Conservation (phyloP, 2,329 filamentous ascomycete genomes). For the Aquanectria penicillioides region DNA sequence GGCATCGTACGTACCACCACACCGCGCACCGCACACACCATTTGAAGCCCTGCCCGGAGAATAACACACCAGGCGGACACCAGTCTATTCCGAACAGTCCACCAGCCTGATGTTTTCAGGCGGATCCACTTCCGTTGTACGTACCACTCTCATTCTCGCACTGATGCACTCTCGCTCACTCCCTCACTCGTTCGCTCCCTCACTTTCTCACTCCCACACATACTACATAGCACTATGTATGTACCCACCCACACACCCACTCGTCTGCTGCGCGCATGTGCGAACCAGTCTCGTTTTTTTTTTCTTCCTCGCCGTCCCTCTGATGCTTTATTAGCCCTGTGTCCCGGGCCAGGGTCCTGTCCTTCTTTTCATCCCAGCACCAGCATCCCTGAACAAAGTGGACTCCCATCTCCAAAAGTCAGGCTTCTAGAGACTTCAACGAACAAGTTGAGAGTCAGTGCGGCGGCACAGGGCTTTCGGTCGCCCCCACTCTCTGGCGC, state of each 20-base stretch:
- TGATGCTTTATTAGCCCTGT: neutral
- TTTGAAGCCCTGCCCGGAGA: neutral
- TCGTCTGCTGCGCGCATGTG: neutral
- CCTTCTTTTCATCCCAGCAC: neutral
- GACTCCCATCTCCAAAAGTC: neutral
- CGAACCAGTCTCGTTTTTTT: neutral
- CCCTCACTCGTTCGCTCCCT: too few species aligned
- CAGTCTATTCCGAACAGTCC: too few species aligned
- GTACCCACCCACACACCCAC: too few species aligned
- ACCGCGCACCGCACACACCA: neutral
- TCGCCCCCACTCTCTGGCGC: constrained; percentile 4
- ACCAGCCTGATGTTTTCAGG: too few species aligned
- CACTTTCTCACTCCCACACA: too few species aligned
- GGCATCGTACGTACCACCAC: too few species aligned
- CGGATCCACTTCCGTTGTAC: too few species aligned
- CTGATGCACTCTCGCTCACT: too few species aligned
- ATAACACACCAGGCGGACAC: constrained; percentile 6
- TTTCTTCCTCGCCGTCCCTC: neutral
- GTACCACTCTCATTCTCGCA: too few species aligned
- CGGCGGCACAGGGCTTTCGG: constrained; percentile 15
- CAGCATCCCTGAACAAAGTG: constrained; percentile 9
- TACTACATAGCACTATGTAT: constrained; percentile 2
- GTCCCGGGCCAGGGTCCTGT: neutral
- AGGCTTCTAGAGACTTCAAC: constrained; percentile 22
- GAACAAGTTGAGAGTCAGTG: constrained; percentile 13